Percentiles rank a stretch among this genome's conserved stretches.
phyloP scores from a whole-genome alignment of 2,329 filamentous ascomycete species.

The Chaetomium globosum region DNA sequence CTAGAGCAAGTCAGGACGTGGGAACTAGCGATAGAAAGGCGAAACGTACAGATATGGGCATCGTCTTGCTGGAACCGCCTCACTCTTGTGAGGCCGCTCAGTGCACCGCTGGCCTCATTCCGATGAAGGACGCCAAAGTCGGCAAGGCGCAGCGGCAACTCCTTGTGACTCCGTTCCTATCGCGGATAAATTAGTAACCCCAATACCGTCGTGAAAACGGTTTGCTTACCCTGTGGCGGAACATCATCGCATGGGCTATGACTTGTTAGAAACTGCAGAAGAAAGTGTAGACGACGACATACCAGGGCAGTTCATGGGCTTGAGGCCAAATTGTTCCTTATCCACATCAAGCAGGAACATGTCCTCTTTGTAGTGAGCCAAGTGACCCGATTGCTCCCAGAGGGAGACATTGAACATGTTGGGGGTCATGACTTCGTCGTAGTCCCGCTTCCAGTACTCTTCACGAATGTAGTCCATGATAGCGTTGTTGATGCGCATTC shows the following conservation, averaged over 20 bases:
- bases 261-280: conserved; percentile 6
- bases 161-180: conserved; percentile 74
- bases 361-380: conserved; percentile 91
- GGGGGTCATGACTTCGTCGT: conserved; percentile 91
- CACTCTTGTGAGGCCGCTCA: conserved; percentile 88
- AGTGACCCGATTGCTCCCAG: conserved; percentile 95
- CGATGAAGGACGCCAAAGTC: conserved; percentile 95
- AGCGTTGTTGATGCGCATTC: conserved; percentile 90
- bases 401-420: conserved; percentile 94
- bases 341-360: conserved; percentile 79
- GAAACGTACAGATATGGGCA: conserved; percentile 70
- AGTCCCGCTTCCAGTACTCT: conserved; percentile 91
- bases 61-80: conserved; percentile 96
- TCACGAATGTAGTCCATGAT: conserved; percentile 78
- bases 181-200: background rate
- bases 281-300: background rate
- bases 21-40: background rate
- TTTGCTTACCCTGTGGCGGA: conserved; percentile 35
- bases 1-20: conserved; percentile 13
- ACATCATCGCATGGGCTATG: conserved; percentile 38
- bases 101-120: conserved; percentile 90
- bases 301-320: conserved; percentile 94
- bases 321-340: conserved; percentile 76
- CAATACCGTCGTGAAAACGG: no score
- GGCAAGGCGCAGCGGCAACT: conserved; percentile 87